phyloP scores from a whole-genome alignment of 2,329 filamentous ascomycete genomes.

The Exophiala sp. region DNA sequence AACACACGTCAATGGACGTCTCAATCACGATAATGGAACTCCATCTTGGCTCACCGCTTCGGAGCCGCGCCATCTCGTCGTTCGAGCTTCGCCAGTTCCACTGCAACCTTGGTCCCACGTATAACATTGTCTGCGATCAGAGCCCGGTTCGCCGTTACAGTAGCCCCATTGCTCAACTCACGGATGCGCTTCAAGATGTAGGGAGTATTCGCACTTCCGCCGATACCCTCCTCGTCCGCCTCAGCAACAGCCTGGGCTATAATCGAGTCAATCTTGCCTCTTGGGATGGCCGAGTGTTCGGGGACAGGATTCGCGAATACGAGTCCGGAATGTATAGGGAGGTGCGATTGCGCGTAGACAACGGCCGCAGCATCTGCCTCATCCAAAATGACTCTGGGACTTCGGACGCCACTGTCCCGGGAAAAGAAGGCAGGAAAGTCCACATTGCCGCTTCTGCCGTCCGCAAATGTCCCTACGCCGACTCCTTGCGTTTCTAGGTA shows the following conservation, averaged over 20 bases:
- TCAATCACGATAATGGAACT: conserved; percentile 1
- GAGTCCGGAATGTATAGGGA: conserved; percentile 70
- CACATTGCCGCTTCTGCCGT: conserved; percentile 60
- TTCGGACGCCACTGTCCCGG: conserved; percentile 74
- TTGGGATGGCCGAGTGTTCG: conserved; percentile 61
- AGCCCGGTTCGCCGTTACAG: conserved; percentile 67
- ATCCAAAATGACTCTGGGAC: conserved; percentile 66
- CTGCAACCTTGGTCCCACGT: conserved; percentile 59
- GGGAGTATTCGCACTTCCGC: conserved; percentile 74
- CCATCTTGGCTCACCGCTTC: conserved; percentile 25
- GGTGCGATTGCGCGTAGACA: conserved; percentile 67
- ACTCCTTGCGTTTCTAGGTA: conserved; percentile 66
- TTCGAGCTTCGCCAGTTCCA: conserved; percentile 55
- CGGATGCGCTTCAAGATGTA: conserved; percentile 74
- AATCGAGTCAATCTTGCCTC: conserved; percentile 61
- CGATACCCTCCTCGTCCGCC: conserved; percentile 58
- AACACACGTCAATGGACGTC: conserved; percentile 8
- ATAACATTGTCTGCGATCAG: conserved; percentile 62
- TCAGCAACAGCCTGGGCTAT: conserved; percentile 64
- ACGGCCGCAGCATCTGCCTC: conserved; percentile 85
- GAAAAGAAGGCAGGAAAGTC: conserved; percentile 94
- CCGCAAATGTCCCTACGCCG: conserved; percentile 81
- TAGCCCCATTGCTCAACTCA: conserved; percentile 66
- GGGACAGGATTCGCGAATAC: conserved; percentile 88
- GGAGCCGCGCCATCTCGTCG: conserved; percentile 17